Conservation (phyloP, 805 yeast genomes). For the Tetrapisispora nanseiensis region DNA sequence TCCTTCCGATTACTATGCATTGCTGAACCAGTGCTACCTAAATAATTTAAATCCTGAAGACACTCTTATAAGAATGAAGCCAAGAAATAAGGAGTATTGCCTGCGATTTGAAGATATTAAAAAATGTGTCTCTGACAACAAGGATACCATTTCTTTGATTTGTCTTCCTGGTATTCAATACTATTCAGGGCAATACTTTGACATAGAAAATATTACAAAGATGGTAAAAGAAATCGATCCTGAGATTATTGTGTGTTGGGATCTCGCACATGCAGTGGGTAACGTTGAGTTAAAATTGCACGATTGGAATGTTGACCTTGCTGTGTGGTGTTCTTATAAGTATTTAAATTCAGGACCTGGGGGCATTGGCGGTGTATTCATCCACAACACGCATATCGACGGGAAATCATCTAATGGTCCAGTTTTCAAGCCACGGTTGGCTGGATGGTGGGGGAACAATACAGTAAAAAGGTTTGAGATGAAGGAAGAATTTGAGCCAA, state of each 20-base stretch:
- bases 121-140: conserved; percentile 41
- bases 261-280: conserved; percentile 89
- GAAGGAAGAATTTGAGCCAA: conserved; percentile 71
- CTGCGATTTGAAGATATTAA: conserved; percentile 58
- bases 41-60: conserved; percentile 45
- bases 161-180: conserved; percentile 85
- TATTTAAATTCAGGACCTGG: conserved; percentile 92
- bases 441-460: conserved; percentile 98
- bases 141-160: conserved; percentile 58
- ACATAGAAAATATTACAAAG: conserved; percentile 59
- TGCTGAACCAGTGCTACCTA: conserved; percentile 58
- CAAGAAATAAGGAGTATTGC: conserved; percentile 47
- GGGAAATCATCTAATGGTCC: conserved; percentile 15
- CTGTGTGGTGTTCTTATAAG: conserved; percentile 90
- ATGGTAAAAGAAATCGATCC: conserved; percentile 38
- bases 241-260: conserved; percentile 76
- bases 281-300: conserved; percentile 70
- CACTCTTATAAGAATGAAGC: conserved; percentile 54
- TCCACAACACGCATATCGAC: conserved; percentile 45
- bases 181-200: conserved; percentile 84
- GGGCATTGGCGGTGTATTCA: conserved; percentile 77
- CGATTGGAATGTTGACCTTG: conserved; percentile 88
- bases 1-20: conserved; percentile 87
- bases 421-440: conserved; percentile 38
- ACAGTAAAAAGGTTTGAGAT: conserved; percentile 61